Evolutionary conservation across 306 rosid species (phyloP), one percentile per base, ranked within the genome.

Genomic region (Coriaria nepalensis): DNA sequence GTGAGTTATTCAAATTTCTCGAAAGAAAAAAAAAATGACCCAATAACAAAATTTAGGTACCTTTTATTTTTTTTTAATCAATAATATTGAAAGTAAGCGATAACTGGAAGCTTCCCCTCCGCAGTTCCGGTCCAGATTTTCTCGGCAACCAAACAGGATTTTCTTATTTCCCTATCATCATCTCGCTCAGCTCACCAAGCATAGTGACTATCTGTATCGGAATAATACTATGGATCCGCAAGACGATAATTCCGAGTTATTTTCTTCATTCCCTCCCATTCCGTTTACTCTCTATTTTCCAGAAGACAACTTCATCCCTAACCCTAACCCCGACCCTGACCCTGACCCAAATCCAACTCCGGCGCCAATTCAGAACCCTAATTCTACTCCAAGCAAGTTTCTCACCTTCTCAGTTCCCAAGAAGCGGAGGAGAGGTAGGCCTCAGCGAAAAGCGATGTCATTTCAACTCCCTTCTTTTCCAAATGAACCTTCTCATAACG

Each of bases 401-500:
- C 73, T 88, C 11, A 74, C 90, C 0, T 74, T 88, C 64, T 43
- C 90, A 32, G 49, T 88, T 51, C 97, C 97, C 14, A 88, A 88
- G 68, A 88, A 88, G 77, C 73, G 87, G 40, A 53, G 95, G 42
- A 77, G 93, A 43, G 97, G 95, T 45, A 68, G 95, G 69, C 69
- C 93, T 38, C 97, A 88, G 10, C 86, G 90, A 7, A 57, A 58
- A 10, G 60, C 86, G n/a, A 56, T 85, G 5, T 64, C 85, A 48
- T 75, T 79, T 65, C 84, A 70, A 8, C 33, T 62, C 7, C 84
- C 78, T 50, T 66, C 52, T 6, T 6, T 61, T 36, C 71, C 55
- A 38, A 67, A 47, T 39, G 76, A 43, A 20, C 2, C 29, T 29
- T 37, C 41, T 59, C n/a, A 63, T 40, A 68, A 46, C 63, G 59